Base-by-base conservation (phyloP, 768 basidiomycete genomes). In the Collybia mongolica region DNA sequence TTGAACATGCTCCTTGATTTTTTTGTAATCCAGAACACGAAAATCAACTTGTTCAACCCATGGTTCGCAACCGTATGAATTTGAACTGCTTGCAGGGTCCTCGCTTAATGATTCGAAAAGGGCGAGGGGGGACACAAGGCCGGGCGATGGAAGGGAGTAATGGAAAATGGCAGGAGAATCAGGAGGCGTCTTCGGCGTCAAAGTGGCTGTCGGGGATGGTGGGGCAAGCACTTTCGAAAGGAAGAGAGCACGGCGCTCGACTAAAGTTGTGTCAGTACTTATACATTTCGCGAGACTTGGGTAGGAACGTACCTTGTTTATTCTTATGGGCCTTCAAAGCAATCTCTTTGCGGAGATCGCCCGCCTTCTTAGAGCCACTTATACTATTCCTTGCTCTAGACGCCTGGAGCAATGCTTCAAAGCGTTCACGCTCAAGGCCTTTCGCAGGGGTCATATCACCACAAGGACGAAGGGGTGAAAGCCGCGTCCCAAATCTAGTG, bases 31-130 rank as follows among this genome's bases (percentile, higher is more conserved):
- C 43, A 67, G 71, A 15, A 73, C 58, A 44, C 77, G 74, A 66
- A 82, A 85, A 60, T 86, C 84, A 20, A 84, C 82, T 60, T 83
- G 80, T 61, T 87, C 87, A 36, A 86, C 76, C 81, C 84, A 83
- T 7, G 76, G 74, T 52, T 77, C 60, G 46, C 69, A 60, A 28
- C 55, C 56, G 29, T 59, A 57, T 22, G 54, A 45, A 35, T 63
- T 49, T 40, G 56, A 44, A 36, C 60, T 59, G 44, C 62, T 57
- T 38, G 63, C 56, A 22, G 62, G 55, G 51, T 74, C 66, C 44
- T 71, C 66, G 46, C 61, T 65, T 45, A 81, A 58, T 17, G 76
- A 68, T 58, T 84, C 82, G 58, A 82, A 84, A 29, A 83, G 64
- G 5, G 77, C 72, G 29, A 83, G 69, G 0, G 87, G 86, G 2